These are phyloP conservation scores for Tuber borchii DNA, from an alignment of 495 filamentous ascomycete genomes.

Conservation along the genomic window DNA sequence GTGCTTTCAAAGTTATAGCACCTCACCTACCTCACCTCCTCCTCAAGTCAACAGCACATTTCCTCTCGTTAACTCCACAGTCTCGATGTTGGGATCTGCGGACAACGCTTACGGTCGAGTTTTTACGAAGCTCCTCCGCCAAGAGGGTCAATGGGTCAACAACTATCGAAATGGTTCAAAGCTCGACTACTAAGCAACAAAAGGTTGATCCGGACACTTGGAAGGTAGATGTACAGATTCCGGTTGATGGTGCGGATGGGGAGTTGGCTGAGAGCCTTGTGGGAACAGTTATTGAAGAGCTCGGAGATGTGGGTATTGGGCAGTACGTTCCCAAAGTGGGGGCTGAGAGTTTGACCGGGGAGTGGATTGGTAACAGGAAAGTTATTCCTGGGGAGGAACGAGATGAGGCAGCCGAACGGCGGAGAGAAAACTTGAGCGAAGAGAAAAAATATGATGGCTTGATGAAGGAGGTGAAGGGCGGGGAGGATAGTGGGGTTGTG, in stretches of 20 bases:
- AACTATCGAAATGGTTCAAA: conserved; percentile 59
- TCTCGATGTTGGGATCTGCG: conserved; percentile 71
- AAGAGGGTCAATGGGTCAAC: conserved; percentile 9
- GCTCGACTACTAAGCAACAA: conserved; percentile 54
- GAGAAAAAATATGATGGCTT: conserved; percentile 63
- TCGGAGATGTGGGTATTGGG: conserved; percentile 47
- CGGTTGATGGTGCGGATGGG: conserved; percentile 45
- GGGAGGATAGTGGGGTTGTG: conserved; percentile 57
- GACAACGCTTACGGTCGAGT: conserved; percentile 63
- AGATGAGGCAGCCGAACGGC: conserved; percentile 36
- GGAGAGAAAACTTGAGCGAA: conserved; percentile 55
- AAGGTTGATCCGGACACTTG: conserved; percentile 73
- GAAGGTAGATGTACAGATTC: conserved; percentile 62
- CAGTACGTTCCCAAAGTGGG: conserved; percentile 55
- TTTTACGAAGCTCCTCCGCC: conserved; percentile 60
- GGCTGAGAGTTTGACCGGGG: conserved; percentile 50
- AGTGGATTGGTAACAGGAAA: conserved; percentile 76
- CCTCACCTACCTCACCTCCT: conserved; percentile 31
- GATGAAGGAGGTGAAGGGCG: conserved; percentile 56
- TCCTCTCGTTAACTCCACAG: conserved; percentile 58
- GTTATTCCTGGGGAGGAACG: conserved; percentile 49
- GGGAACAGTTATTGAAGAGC: conserved; percentile 52
- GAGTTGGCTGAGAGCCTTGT: conserved; percentile 56
- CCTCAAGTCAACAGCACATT: conserved; percentile 46
- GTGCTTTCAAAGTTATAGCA: conserved; percentile 21